Evolutionary conservation across 805 yeast genomes (phyloP).

Genomic region (Helenozyma baotianmanensis): DNA sequence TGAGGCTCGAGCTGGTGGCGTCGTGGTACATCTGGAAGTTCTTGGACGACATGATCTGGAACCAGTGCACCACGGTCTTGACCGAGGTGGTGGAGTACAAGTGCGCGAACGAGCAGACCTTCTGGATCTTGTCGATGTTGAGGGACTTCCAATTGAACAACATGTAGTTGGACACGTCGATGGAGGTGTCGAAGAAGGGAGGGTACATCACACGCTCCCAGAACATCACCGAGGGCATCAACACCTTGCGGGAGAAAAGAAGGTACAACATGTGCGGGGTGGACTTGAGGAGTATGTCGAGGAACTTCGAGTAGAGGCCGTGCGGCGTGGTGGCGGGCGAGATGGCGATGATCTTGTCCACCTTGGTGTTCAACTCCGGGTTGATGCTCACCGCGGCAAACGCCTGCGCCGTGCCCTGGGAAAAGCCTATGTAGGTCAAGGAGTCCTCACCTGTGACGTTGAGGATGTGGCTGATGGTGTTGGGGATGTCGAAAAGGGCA

Average conservation of each 20-base stretch:
- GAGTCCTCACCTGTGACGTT: conserved; percentile 35
- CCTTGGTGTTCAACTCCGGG: conserved; percentile 54
- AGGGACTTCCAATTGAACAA: conserved; percentile 76
- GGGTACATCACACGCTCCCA: conserved; percentile 81
- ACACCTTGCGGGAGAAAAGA: conserved; percentile 68
- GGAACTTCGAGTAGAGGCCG: conserved; percentile 70
- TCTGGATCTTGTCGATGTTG: conserved; percentile 71
- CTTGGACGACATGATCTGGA: conserved; percentile 51
- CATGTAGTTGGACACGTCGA: conserved; percentile 63
- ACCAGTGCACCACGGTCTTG: conserved; percentile 61
- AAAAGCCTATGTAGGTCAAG: conserved; percentile 78
- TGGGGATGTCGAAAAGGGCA: conserved; percentile 86
- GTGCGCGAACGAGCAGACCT: conserved; percentile 77
- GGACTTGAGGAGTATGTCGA: conserved; percentile 69
- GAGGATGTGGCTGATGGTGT: conserved; percentile 70
- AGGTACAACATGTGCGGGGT: conserved; percentile 69
- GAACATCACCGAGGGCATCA: conserved; percentile 70
- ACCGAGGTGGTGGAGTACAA: conserved; percentile 89
- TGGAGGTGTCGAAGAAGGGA: conserved; percentile 63
- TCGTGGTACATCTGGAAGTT: conserved; percentile 88
- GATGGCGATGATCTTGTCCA: conserved; percentile 65
- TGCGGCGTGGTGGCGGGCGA: conserved; percentile 95
- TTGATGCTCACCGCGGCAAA: conserved; percentile 74
- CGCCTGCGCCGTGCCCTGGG: conserved; percentile 93
- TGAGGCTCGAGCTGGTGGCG: conserved; percentile 19